Percentiles rank a stretch among this genome's conserved stretches.
Evolutionary conservation across 2,329 filamentous ascomycete species (phyloP).

Genomic region (Coniella vitis): DNA sequence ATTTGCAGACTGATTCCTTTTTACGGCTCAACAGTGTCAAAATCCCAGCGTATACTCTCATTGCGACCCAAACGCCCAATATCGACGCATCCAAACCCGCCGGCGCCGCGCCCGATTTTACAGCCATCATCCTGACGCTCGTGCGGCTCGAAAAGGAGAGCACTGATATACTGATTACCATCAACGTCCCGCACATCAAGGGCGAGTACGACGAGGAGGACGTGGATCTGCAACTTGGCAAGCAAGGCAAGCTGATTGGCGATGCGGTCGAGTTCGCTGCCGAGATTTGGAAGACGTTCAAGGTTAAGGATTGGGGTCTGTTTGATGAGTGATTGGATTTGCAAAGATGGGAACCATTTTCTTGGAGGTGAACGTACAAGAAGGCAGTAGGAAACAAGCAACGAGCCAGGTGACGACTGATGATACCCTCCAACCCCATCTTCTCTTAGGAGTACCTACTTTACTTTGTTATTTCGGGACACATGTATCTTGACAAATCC

Average conservation of each 20-base stretch:
- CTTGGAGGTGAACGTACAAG: background rate
- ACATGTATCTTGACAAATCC: background rate
- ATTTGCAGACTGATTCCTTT: background rate
- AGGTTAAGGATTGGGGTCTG: slow-evolving; percentile 73
- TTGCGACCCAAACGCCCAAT: slow-evolving; percentile 55
- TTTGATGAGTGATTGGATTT: slow-evolving; percentile 52
- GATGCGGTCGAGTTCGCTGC: slow-evolving; percentile 61
- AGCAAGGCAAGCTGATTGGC: slow-evolving; percentile 61
- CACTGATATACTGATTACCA: slow-evolving; percentile 77
- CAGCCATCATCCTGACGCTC: slow-evolving; percentile 70
- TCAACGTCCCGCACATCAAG: slow-evolving; percentile 80
- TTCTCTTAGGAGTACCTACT: background rate
- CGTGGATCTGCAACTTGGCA: slow-evolving; percentile 59
- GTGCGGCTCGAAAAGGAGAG: slow-evolving; percentile 66
- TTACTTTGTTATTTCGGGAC: background rate
- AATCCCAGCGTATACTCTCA: slow-evolving; percentile 60
- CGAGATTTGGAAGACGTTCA: slow-evolving; percentile 64
- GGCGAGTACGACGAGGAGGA: slow-evolving; percentile 68
- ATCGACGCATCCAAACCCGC: slow-evolving; percentile 25
- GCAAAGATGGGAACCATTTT: no score
- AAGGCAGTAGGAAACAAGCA: background rate
- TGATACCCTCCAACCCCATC: slow-evolving; percentile 11
- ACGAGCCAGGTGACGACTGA: background rate
- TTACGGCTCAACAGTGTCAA: slow-evolving; percentile 28
- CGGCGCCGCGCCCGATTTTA: slow-evolving; percentile 51